Evolutionary conservation across 345 rosid species (phyloP).

Genomic region (Salix dunnii): DNA sequence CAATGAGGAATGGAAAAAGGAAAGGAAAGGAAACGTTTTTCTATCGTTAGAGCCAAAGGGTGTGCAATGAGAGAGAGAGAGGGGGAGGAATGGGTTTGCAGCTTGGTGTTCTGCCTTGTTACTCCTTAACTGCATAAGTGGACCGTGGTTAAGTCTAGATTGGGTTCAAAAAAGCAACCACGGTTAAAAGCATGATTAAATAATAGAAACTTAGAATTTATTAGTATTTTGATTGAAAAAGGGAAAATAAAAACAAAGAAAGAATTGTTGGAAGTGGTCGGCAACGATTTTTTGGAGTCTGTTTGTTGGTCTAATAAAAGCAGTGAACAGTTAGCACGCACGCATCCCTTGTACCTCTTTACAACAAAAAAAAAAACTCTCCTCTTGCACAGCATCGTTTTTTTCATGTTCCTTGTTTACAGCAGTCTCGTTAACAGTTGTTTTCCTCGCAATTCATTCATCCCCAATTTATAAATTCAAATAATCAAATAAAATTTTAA

Average conservation of each 20-base stretch:
- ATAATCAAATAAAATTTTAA: too few relatives aligned
- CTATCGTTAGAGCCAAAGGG: constrained; percentile 3
- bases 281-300: constrained; percentile 29
- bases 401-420: not conserved
- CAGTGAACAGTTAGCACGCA: not conserved
- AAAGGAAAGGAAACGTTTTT: constrained; percentile 8
- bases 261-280: constrained; percentile 30
- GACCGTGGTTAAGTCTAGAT: constrained; percentile 34
- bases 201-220: not conserved
- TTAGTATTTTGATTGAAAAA: not conserved
- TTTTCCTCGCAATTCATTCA: not conserved
- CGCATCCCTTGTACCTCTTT: too few relatives aligned
- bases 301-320: constrained; percentile 15
- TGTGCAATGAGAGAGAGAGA: not conserved
- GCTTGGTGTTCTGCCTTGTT: not conserved
- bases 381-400: not conserved
- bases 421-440: not conserved
- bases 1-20: constrained; percentile 12
- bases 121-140: constrained; percentile 32
- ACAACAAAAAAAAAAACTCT: not conserved
- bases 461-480: too few relatives aligned
- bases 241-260: not conserved
- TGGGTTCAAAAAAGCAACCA: constrained; percentile 27
- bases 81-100: not conserved
- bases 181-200: constrained; percentile 17